Conservation (phyloP, 805 yeast species). For the Helenozyma rhizophorensis region DNA sequence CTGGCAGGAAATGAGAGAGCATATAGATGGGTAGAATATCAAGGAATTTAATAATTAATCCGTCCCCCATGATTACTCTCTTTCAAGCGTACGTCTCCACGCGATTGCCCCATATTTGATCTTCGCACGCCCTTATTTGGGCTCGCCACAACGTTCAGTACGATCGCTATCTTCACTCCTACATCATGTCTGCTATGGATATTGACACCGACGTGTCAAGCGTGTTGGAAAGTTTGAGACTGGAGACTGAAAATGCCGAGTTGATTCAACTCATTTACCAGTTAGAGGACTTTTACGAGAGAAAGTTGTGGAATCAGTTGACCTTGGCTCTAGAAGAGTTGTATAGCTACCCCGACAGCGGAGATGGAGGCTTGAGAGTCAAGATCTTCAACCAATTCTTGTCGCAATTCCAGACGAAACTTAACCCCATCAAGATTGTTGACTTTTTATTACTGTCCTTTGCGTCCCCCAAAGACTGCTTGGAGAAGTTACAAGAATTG, state of each 20-base stretch:
- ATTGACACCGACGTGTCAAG: slow-evolving; percentile 38
- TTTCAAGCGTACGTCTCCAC: slow-evolving; percentile 1
- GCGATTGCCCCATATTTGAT: neutral
- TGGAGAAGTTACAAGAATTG: slow-evolving; percentile 34
- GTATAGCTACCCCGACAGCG: slow-evolving; percentile 51
- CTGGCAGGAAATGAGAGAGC: slow-evolving; percentile 32
- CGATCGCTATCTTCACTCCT: neutral
- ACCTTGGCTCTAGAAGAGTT: slow-evolving; percentile 62
- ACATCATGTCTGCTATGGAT: slow-evolving; percentile 30
- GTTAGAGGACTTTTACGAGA: slow-evolving; percentile 80
- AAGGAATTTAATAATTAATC: too few species aligned
- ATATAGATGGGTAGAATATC: slow-evolving; percentile 2
- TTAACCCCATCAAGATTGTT: slow-evolving; percentile 76
- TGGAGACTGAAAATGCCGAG: slow-evolving; percentile 57
- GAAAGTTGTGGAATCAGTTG: slow-evolving; percentile 93
- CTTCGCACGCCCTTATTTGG: neutral
- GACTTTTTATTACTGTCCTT: slow-evolving; percentile 62
- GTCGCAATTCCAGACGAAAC: slow-evolving; percentile 56
- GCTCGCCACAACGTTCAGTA: neutral
- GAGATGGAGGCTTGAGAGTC: slow-evolving; percentile 45
- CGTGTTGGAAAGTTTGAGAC: slow-evolving; percentile 57
- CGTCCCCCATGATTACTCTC: neutral
- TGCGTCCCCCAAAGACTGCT: slow-evolving; percentile 23
- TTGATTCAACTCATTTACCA: slow-evolving; percentile 57
- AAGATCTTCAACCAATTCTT: slow-evolving; percentile 72